A percentile compares a stretch with the other conserved stretches of the same genome.
phyloP scores from a whole-genome alignment of 208 protist genomes.

The Trypanosoma brucei region DNA sequence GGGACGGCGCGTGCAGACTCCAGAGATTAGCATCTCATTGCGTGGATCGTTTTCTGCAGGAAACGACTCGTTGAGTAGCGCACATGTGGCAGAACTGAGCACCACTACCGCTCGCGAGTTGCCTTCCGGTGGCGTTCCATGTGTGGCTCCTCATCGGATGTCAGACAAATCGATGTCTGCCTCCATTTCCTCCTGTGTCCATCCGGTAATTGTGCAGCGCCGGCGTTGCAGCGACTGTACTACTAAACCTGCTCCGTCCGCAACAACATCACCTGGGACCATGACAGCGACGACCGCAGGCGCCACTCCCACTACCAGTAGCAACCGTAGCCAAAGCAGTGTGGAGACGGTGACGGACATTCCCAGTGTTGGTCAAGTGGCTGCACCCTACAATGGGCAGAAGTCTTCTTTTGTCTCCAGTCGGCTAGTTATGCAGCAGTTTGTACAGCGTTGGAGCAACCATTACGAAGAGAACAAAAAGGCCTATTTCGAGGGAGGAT shows the following conservation, averaged over 20 bases:
- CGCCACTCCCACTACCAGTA: constrained; percentile 11
- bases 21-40: background rate
- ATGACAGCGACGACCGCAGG: constrained; percentile 9
- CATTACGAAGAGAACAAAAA: constrained; percentile 50
- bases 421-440: constrained; percentile 27
- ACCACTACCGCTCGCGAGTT: constrained; percentile 14
- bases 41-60: constrained; percentile 4
- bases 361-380: background rate
- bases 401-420: constrained; percentile 20
- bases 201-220: constrained; percentile 4
- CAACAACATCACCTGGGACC: constrained; percentile 1
- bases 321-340: constrained; percentile 14
- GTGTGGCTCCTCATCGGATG: constrained; percentile 1
- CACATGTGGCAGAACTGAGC: constrained; percentile 7
- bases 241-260: background rate
- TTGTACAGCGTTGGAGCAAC: constrained; percentile 56
- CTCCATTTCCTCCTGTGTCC: constrained; percentile 13
- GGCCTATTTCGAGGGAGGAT: constrained; percentile 72
- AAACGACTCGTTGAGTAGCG: background rate
- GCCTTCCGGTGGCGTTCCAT: constrained; percentile 7
- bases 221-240: background rate
- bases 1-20: background rate
- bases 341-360: constrained; percentile 7
- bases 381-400: background rate
- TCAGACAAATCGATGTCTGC: background rate